These are phyloP conservation scores for Xylaria castorea DNA, from an alignment of 495 filamentous ascomycete species.

Conservation along the genomic window DNA sequence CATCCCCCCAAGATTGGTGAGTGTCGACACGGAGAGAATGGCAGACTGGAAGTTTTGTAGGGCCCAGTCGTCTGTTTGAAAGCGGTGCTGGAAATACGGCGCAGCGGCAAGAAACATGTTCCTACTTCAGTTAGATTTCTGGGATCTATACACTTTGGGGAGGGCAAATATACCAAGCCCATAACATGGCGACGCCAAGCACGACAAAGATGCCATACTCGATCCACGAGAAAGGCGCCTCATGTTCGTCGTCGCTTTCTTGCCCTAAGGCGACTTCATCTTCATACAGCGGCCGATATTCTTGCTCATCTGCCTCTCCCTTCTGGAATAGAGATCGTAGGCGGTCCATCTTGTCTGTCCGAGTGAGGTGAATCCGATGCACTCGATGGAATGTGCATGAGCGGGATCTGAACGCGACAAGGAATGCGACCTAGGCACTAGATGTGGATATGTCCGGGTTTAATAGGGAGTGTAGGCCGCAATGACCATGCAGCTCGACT, in stretches of 20 bases:
- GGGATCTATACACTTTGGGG: not conserved
- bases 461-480: slow-evolving; percentile 6
- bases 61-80: slow-evolving; percentile 72
- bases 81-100: slow-evolving; percentile 89
- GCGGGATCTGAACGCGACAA: not conserved
- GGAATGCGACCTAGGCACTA: not conserved
- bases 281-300: slow-evolving; percentile 66
- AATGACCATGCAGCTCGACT: not conserved
- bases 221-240: slow-evolving; percentile 70
- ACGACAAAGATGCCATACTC: slow-evolving; percentile 86
- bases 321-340: slow-evolving; percentile 54
- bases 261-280: slow-evolving; percentile 42
- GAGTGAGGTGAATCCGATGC: slow-evolving; percentile 3
- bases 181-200: slow-evolving; percentile 93
- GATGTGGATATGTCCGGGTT: slow-evolving; percentile 16
- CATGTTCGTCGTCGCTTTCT: slow-evolving; percentile 33
- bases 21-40: slow-evolving; percentile 83
- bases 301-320: slow-evolving; percentile 46
- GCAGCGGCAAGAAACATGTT: slow-evolving; percentile 98
- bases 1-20: slow-evolving; percentile 78
- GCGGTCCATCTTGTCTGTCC: slow-evolving; percentile 50
- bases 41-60: slow-evolving; percentile 83
- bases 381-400: slow-evolving; percentile 14
- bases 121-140: slow-evolving; percentile 59
- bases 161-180: slow-evolving; percentile 79